Evolutionary conservation across 2,329 filamentous ascomycete species (phyloP), one percentile per base, ranked within the genome.

Genomic region (Sporothrix euskadiensis): DNA sequence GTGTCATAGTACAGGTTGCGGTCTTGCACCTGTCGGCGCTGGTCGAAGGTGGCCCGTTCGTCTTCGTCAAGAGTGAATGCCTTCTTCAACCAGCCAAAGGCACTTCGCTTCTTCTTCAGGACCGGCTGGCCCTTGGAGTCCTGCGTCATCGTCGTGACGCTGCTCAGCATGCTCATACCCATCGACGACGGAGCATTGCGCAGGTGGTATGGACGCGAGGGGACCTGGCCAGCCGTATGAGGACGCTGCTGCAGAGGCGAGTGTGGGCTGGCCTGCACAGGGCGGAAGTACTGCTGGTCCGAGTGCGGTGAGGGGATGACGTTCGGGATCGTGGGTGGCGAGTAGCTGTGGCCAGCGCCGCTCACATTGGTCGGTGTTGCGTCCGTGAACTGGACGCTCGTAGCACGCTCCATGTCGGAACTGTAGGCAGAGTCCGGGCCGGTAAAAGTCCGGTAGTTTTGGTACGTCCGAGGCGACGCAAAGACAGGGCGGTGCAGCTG

Each of bases 31-130:
- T 83, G 82, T 78, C 83, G 86, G 73, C 86, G 85, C 63, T 86
- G 85, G 78, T 90, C 88, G 75, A 89, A 91, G 10, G 85, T 85
- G 9, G 85, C 83, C 71, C 85, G 85, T 79, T 91, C 89, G 66
- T 90, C 88, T 30, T 91, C 89, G 74, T 90, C 88, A 35, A 91
- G 81, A 47, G 86, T 87, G 71, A 91, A 91, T 0, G 89, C 89
- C 81, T 91, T 91, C 80, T 90, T 91, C 73, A 91, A 80, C 89
- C 89, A 91, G 1, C 89, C 89, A 78, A 91, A 90, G 0, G 88
- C 88, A 77, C 89, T 90, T 75, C 88, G 86, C 83, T 91, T 91
- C 83, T 90, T 91, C 80, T 90, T 90, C 5, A 90, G 78, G 52
- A 78, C 78, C 10, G 84, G 81, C 72, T 78, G 71, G 71, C 78